Percentiles rank a stretch among this genome's conserved stretches.
Evolutionary conservation across 805 yeast species (phyloP).

Genomic region (Kuraishia hungarica): DNA sequence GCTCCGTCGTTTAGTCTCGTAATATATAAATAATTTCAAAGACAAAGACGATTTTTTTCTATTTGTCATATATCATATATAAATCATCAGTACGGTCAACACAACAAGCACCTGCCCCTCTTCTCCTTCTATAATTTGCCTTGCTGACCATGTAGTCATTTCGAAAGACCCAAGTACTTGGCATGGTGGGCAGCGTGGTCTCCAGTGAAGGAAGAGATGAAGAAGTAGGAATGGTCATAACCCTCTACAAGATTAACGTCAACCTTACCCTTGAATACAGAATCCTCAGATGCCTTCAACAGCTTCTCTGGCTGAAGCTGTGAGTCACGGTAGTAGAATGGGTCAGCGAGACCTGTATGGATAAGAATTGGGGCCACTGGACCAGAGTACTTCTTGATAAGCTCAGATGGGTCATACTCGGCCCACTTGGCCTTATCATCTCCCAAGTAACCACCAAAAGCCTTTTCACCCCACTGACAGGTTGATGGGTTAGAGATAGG

Average conservation of each 20-base stretch:
- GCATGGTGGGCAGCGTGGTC: conserved; percentile 88
- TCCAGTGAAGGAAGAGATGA: conserved; percentile 68
- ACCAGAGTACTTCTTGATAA: conserved; percentile 51
- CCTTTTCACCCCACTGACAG: conserved; percentile 85
- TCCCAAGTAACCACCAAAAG: conserved; percentile 74
- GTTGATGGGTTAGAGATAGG: conserved; percentile 78
- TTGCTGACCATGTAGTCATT: conserved; percentile 1
- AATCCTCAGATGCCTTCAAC: conserved; percentile 46
- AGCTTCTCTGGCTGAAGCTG: conserved; percentile 76
- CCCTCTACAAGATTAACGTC: conserved; percentile 62
- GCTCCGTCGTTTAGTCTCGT: neutral
- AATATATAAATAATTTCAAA: neutral
- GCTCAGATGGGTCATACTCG: conserved; percentile 76
- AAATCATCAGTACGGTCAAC: neutral
- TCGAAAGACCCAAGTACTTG: conserved; percentile 28
- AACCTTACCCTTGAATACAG: conserved; percentile 53
- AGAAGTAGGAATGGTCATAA: conserved; percentile 87
- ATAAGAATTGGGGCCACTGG: conserved; percentile 53
- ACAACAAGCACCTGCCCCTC: no score
- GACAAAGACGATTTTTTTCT: no score
- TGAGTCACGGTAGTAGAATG: conserved; percentile 40
- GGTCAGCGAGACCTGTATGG: conserved; percentile 76
- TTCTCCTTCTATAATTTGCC: neutral
- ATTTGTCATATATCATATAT: neutral
- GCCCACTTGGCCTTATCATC: conserved; percentile 52